Conservation (phyloP, 176 grass and related monocot genomes). For the Raddia distichophylla region DNA sequence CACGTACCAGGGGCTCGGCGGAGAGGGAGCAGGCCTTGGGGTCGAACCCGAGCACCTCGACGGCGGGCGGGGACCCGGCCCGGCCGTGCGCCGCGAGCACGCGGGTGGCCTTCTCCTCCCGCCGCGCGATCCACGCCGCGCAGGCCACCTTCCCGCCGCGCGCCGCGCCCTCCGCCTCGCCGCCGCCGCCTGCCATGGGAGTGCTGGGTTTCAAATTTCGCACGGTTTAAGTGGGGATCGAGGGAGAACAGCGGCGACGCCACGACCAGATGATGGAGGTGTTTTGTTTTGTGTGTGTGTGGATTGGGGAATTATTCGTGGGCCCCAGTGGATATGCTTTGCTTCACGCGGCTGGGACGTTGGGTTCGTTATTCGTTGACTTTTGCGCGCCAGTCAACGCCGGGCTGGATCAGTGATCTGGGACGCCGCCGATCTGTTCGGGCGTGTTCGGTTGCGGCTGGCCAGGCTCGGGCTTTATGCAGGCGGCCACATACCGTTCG, state of each 20-base stretch:
- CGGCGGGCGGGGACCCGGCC: constrained; percentile 33
- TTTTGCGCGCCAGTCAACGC: background rate
- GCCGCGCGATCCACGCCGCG: constrained; percentile 78
- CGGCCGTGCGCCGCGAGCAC: constrained; percentile 62
- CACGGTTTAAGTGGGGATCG: background rate
- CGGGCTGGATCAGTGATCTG: background rate
- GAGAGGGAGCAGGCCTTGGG: constrained; percentile 58
- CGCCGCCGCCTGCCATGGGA: constrained; percentile 38
- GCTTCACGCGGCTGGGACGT: background rate
- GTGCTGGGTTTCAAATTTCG: constrained; percentile 3
- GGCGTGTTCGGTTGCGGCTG: no score
- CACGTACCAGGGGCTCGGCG: constrained; percentile 60
- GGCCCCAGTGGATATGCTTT: constrained; percentile 32
- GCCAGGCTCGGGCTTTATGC: no score
- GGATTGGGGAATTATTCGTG: background rate
- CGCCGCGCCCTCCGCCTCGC: constrained; percentile 18
- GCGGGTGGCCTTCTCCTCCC: constrained; percentile 63
- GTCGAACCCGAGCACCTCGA: constrained; percentile 85
- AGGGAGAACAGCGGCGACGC: background rate
- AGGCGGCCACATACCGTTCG: no score
- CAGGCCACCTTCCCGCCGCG: constrained; percentile 54
- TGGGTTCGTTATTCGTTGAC: constrained; percentile 29
- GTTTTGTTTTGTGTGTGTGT: background rate
- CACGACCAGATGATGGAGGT: background rate
- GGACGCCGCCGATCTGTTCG: no score